Conservation (phyloP, 768 basidiomycete genomes). For the Daedaleopsis nitida region DNA sequence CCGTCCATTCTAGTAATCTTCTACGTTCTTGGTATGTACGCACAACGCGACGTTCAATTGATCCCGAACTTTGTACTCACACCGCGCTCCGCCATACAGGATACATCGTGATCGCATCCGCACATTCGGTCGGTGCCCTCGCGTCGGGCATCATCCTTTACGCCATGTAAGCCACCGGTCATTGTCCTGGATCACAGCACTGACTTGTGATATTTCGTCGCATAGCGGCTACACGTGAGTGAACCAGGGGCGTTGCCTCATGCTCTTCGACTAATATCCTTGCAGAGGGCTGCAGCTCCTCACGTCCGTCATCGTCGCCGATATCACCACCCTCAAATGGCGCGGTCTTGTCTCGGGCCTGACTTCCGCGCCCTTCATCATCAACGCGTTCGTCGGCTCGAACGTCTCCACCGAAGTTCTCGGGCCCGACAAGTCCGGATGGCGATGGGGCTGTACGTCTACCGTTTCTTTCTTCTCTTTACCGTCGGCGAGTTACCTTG, state of each 20-base stretch:
- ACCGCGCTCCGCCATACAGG: conserved; percentile 23
- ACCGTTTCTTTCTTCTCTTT: not conserved
- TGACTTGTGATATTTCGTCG: no score
- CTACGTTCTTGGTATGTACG: conserved; percentile 44
- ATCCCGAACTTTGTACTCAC: not conserved
- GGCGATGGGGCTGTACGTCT: conserved; percentile 67
- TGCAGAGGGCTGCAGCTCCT: conserved; percentile 60
- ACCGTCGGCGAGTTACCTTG: no score
- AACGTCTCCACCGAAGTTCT: conserved; percentile 52
- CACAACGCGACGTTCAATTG: no score
- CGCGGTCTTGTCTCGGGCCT: conserved; percentile 45
- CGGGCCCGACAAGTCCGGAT: conserved; percentile 42
- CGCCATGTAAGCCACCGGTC: conserved; percentile 42
- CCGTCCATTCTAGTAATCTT: conserved; percentile 29
- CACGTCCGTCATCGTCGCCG: conserved; percentile 49
- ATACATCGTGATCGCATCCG: conserved; percentile 38
- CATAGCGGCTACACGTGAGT: conserved; percentile 62
- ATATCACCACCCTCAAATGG: conserved; percentile 33
- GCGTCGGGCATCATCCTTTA: conserved; percentile 52
- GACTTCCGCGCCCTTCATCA: conserved; percentile 53
- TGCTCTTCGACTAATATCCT: conserved; percentile 5
- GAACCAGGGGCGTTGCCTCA: no score
- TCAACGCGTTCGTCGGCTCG: conserved; percentile 69
- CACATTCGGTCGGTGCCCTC: conserved; percentile 28
- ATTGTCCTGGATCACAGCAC: no score